Base-by-base conservation (phyloP, 1,139 yeast genomes). In the Kazachstania sp. region DNA sequence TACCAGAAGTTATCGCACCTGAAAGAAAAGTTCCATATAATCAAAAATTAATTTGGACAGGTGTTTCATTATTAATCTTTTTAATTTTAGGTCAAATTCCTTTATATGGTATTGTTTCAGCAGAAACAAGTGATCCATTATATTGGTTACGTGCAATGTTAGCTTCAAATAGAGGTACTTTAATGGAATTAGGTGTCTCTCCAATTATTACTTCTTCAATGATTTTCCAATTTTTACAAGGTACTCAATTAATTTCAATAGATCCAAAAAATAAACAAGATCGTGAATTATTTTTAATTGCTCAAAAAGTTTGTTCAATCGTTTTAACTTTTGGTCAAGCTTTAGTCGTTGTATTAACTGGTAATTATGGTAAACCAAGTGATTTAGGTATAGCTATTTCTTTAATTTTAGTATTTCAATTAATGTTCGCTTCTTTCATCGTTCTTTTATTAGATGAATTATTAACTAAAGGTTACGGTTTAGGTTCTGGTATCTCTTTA, bases 91-190 rank as follows among this genome's bases (percentile, higher is more conserved):
- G 95, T 63, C 97, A 92, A 71, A 87, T 92, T 58, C 98, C 98
- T 38, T 74, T 92, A 50, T 92, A 92, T 65, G 98, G 98, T 55
- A 92, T 92, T 62, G 95, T 86, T 34, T 86, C 96, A 30, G 79
- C 88, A 47, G 97, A 92, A 66, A 79, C 88, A 32, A 80, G 92
- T 50, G 98, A 92, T 71, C 98, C 98, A 18, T 74, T 92, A 60
- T 81, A 79, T 68, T 92, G 98, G 97, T 78, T 92, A 59, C 83
- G 98, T 74, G 90, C 92, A 90, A 92, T 92, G 97, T 74, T 94
- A 69, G 98, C 98, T 30, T 85, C 95, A 49, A 92, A 92, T 70
- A 79, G 98, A 69, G 98, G 98, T 69, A 92, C 98, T 6, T 72
- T 92, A 61, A 90, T 90, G 97, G 97, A 92, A 69, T 74, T 84